Conservation (phyloP, 2,329 filamentous ascomycete species). For the Cyclaneusma minus region DNA sequence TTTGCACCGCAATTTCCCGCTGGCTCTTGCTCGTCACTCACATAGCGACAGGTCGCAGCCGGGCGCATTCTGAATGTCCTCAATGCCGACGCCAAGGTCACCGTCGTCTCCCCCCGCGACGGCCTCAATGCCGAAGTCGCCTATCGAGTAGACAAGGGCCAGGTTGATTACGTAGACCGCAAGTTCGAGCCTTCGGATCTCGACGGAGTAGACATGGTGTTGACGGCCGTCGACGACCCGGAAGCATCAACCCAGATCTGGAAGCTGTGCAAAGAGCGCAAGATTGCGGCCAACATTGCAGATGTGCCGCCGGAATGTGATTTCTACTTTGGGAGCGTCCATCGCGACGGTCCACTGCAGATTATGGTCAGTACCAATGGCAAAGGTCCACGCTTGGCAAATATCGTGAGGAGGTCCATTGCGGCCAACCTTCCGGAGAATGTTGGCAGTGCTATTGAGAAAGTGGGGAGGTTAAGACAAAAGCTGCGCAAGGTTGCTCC, state of each 20-base stretch:
- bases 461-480: constrained; percentile 64
- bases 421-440: constrained; percentile 61
- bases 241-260: constrained; percentile 81
- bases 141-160: constrained; percentile 57
- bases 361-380: constrained; percentile 99
- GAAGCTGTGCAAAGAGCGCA: constrained; percentile 77
- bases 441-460: constrained; percentile 71
- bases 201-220: constrained; percentile 67
- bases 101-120: constrained; percentile 62
- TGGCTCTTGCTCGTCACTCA: background rate
- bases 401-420: constrained; percentile 71
- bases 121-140: constrained; percentile 83
- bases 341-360: constrained; percentile 88
- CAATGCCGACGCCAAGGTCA: constrained; percentile 85
- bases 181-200: constrained; percentile 79
- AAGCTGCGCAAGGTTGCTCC: constrained; percentile 70
- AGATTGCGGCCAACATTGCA: constrained; percentile 85
- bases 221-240: constrained; percentile 87
- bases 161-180: constrained; percentile 69
- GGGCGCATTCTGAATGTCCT: constrained; percentile 88
- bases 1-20: constrained; percentile 24
- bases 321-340: constrained; percentile 94
- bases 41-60: constrained; percentile 60
- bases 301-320: constrained; percentile 95
- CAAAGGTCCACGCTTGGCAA: constrained; percentile 82